These are phyloP conservation scores for Pseudopithomyces maydicus DNA, from an alignment of 2,329 filamentous ascomycete species.

Conservation along the genomic window DNA sequence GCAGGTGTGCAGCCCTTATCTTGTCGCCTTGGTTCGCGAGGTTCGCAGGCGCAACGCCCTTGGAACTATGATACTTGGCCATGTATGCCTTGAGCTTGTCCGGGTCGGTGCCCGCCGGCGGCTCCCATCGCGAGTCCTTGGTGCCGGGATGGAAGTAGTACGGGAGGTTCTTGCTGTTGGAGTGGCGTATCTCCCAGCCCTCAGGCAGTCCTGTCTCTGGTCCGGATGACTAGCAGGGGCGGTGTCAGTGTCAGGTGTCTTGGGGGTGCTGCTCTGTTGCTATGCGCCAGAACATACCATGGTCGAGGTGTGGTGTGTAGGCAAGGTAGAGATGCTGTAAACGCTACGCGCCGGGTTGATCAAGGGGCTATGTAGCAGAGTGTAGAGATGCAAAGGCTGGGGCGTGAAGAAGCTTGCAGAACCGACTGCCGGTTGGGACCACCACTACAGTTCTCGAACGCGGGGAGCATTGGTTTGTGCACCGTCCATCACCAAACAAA, in stretches of 20 bases:
- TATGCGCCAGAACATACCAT: slow-evolving; percentile 34
- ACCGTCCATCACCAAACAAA: slow-evolving; percentile 10
- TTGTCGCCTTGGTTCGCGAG: slow-evolving; percentile 63
- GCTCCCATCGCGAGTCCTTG: slow-evolving; percentile 94
- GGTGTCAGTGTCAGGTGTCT: slow-evolving; percentile 23
- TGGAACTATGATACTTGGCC: slow-evolving; percentile 79
- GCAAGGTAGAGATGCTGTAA: too few species aligned
- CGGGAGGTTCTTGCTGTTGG: slow-evolving; percentile 96
- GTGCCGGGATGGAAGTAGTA: slow-evolving; percentile 95
- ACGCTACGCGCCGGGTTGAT: neutral
- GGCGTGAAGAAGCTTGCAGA: slow-evolving; percentile 7
- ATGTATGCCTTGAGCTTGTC: slow-evolving; percentile 95
- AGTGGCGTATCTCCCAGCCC: slow-evolving; percentile 95
- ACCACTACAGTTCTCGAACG: slow-evolving; percentile 25
- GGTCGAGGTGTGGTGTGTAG: neutral
- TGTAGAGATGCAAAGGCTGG: neutral
- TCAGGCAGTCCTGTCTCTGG: slow-evolving; percentile 69
- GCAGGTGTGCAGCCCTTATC: slow-evolving; percentile 89
- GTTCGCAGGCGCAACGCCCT: slow-evolving; percentile 49
- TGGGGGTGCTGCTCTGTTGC: slow-evolving; percentile 3
- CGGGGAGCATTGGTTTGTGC: slow-evolving; percentile 20
- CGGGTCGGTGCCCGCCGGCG: slow-evolving; percentile 83
- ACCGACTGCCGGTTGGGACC: slow-evolving; percentile 16
- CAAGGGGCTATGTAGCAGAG: neutral
- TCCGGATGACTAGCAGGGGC: slow-evolving; percentile 29